A percentile compares a stretch with the other conserved stretches of the same genome.
These are phyloP conservation scores for Chlamydomonas eustigma DNA, from an alignment of 139 green algal genomes.

Conservation along the genomic window DNA sequence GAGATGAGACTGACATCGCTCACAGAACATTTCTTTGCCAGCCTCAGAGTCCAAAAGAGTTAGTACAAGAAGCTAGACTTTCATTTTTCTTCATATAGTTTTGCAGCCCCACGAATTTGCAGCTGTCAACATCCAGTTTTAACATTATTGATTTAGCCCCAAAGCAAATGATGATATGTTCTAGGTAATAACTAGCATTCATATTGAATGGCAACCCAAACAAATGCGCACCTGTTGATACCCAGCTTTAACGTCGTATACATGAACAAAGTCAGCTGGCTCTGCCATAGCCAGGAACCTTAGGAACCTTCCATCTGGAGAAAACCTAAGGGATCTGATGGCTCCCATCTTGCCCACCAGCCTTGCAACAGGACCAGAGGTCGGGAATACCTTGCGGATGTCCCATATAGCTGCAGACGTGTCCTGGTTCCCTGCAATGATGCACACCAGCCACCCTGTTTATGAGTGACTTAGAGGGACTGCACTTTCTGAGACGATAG, in stretches of 20 bases:
- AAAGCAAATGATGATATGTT: no score
- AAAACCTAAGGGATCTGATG: constrained; percentile 71
- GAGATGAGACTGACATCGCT: no score
- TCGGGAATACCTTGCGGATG: constrained; percentile 46
- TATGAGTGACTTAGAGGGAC: no score
- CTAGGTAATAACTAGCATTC: neutral
- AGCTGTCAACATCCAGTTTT: no score
- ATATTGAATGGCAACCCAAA: neutral
- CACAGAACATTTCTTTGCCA: no score
- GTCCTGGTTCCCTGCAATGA: constrained; percentile 79
- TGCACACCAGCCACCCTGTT: no score
- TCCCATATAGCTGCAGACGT: constrained; percentile 79
- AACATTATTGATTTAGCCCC: no score
- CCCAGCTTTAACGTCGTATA: constrained; percentile 67
- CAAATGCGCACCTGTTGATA: constrained; percentile 26
- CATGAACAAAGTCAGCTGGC: constrained; percentile 89
- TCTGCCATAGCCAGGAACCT: constrained; percentile 77
- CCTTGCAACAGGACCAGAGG: constrained; percentile 23
- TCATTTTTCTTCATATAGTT: no score
- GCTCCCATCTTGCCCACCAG: constrained; percentile 72
- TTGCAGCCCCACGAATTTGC: no score
- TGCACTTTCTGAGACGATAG: no score
- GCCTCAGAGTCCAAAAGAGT: no score
- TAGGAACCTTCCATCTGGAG: constrained; percentile 67
- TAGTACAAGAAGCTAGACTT: no score